Base-by-base conservation (phyloP, 805 yeast genomes). In the Yamadazyma olivae region DNA sequence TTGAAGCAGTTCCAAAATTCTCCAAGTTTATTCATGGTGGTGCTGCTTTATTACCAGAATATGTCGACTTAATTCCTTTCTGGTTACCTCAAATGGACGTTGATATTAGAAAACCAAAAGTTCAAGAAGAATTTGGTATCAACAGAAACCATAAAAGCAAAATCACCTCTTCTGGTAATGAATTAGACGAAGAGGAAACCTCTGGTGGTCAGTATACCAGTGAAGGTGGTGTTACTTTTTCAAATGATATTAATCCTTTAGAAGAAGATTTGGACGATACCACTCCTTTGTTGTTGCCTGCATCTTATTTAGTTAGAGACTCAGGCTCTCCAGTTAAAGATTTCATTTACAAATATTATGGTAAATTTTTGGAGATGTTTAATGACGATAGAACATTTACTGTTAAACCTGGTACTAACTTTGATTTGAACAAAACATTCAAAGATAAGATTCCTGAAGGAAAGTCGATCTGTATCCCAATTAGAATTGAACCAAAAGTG, bases 1-100 rank as follows among this genome's bases (percentile, higher is more conserved):
- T 93, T 27, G 99, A 93, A 64, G 97, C 97, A 1, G 96, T 93
- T 28, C 99, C 99, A 19, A 93, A 93, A 63, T 93, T 88, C 61
- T 91, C 98, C 37, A 93, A 93, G 61, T 93, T 93, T 54, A 91
- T 93, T 49, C 99, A 93, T 54, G 99, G 99, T 50, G 81, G 88
- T 41, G 96, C 99, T 5, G 74, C 93, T n/a, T 67, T 93, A 52
- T 66, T 93, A 46, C 91, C 96, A 13, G 91, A 88, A 28, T 77
- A 72, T 58, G 88, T 89, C 27, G 75, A 81, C 35, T 73, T 87
- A 46, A 81, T 93, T 54, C 99, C 99, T 36, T 93, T 87, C 65
- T 93, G 99, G 99, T 71, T 81, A 44, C 96, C 98, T 8, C 99
- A 93, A 64, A 93, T 93, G 99, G 85, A 78, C 47, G 83, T 83